Evolutionary conservation across 2,329 filamentous ascomycete genomes (phyloP), one percentile per base, ranked within the genome.

Genomic region (Lachnellula cervina): DNA sequence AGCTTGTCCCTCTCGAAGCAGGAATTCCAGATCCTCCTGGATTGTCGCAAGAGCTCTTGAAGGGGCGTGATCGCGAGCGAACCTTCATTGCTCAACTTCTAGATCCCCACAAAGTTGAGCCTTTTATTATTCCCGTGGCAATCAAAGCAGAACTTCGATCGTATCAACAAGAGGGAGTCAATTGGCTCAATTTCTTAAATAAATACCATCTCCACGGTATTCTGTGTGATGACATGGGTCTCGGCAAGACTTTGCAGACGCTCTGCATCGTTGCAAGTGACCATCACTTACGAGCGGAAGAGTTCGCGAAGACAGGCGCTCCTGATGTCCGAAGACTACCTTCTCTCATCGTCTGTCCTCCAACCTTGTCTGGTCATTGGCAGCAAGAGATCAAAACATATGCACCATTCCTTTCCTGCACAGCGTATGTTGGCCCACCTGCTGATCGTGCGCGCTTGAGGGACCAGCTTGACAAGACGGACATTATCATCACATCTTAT

Each of bases 221-320:
- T 72, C 89, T 99, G 57, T 99, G 94, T 70, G 94, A 99, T 68
- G 94, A 99, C 71, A 99, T 99, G 94, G 94, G 94, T 68, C 87
- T 99, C 28, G 94, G 94, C 49, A 99, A 99, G 76, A 99, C 94
- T 1, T 76, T 99, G 11, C 94, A 99, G 71, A 99, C 95, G 0
- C 83, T 99, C 21, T 99, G 94, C 72, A 99, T 99, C 67, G 92
- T 99, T 44, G 93, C 94, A 9, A 97, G 92, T 73, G 94, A 99
- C 70, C 94, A 99, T 69, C 93, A 99, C 70, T 80, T 95, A 68
- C 86, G 94, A 58, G 90, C 90, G 0, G 90, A 97, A 68, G 91
- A 97, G 68, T 97, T 87, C 70, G 85, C 85, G 28, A 90, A 88
- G 72, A 95, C 92, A 0, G 81, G 87, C 47, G 84, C 89, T 28